Evolutionary conservation across 148 eudicot species (phyloP).

Genomic region (Limonium bicolor): DNA sequence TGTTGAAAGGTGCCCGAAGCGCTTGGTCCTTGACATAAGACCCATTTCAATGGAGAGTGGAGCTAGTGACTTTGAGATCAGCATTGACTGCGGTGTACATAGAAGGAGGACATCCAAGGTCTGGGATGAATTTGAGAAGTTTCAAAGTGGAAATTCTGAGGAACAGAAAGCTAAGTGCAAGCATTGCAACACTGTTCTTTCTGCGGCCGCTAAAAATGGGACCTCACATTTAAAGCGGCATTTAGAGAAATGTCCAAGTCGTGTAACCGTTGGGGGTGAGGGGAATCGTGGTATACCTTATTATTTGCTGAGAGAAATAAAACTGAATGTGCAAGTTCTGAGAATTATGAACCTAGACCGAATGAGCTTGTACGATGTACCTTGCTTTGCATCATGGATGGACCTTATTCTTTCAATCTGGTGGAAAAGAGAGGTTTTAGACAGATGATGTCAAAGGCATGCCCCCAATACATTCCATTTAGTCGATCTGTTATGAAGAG

Average conservation of each 20-base stretch:
- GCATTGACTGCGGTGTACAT: conserved; percentile 6
- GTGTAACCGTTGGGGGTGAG: conserved; percentile 8
- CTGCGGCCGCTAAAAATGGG: conserved; percentile 34
- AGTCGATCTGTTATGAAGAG: conserved; percentile 24
- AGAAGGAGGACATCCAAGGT: conserved; percentile 27
- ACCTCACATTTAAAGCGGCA: conserved; percentile 45
- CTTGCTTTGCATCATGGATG: conserved; percentile 22
- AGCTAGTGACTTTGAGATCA: conserved; percentile 16
- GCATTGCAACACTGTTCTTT: conserved; percentile 25
- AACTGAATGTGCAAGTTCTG: conserved; percentile 14
- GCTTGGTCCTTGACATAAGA: conserved; percentile 18
- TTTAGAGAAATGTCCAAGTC: conserved; percentile 27
- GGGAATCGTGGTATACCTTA: not conserved
- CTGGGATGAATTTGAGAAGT: conserved; percentile 32
- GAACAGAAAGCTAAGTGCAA: conserved; percentile 35
- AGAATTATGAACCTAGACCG: conserved; percentile 10
- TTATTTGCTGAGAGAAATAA: conserved; percentile 6
- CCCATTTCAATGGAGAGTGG: conserved; percentile 25
- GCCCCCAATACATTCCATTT: conserved; percentile 25
- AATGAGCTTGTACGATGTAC: conserved; percentile 23
- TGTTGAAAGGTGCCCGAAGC: conserved; percentile 29
- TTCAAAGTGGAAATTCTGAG: conserved; percentile 25
- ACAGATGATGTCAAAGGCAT: conserved; percentile 32
- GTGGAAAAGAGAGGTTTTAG: conserved; percentile 35
- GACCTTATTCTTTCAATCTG: conserved; percentile 26